These are phyloP conservation scores for Botryotinia globosa DNA, from an alignment of 2,329 filamentous ascomycete species.

Conservation along the genomic window DNA sequence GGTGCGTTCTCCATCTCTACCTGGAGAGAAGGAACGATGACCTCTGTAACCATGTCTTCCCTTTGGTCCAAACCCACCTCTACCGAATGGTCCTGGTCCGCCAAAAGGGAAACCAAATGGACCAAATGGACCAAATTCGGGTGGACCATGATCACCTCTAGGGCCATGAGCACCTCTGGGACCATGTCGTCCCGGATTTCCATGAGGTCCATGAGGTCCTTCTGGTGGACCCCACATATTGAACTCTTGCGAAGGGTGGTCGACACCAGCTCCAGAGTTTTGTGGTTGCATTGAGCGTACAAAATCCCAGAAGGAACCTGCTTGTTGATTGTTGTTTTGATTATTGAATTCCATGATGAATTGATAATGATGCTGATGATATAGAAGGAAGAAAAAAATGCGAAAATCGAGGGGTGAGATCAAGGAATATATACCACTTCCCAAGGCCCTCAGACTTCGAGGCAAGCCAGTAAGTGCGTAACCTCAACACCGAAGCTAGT, in stretches of 20 bases:
- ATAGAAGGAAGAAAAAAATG: not conserved
- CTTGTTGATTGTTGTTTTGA: constrained; percentile 25
- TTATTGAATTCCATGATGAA: constrained; percentile 36
- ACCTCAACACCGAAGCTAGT: constrained; percentile 2
- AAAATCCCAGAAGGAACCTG: constrained; percentile 36
- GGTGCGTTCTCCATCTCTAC: constrained; percentile 28
- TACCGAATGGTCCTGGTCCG: constrained; percentile 14
- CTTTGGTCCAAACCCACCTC: constrained; percentile 24
- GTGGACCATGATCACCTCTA: not conserved
- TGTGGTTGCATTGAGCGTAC: constrained; percentile 31
- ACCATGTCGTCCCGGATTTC: constrained; percentile 26
- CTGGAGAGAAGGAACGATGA: constrained; percentile 25
- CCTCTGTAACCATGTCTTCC: constrained; percentile 28
- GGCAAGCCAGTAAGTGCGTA: constrained; percentile 19
- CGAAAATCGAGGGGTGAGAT: not conserved
- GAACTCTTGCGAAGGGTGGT: constrained; percentile 29
- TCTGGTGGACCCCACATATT: constrained; percentile 20
- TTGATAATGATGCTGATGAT: constrained; percentile 21
- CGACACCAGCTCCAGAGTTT: constrained; percentile 33
- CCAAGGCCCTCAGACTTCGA: not conserved
- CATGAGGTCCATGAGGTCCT: not conserved
- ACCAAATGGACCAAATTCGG: not conserved
- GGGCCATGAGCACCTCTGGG: not conserved
- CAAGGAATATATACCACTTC: constrained; percentile 16
- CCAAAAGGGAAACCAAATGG: constrained; percentile 16